Evolutionary conservation across 441 rosid genomes (phyloP).

Genomic region (Lepidium campestre): DNA sequence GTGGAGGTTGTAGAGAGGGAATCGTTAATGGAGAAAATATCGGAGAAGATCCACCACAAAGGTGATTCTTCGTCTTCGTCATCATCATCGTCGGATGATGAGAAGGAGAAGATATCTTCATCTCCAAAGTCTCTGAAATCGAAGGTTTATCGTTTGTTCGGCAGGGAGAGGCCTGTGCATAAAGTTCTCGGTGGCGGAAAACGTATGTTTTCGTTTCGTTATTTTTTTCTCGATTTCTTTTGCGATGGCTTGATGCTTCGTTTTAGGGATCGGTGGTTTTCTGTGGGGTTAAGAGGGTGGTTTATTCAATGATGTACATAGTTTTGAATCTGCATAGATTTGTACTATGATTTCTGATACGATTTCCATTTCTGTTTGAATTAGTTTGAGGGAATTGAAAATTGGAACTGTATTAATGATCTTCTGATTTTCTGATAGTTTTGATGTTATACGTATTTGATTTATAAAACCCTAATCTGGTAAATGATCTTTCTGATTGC

Average conservation of each 20-base stretch:
- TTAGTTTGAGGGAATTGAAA: neutral
- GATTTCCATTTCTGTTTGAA: too few relatives aligned
- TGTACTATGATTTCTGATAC: neutral
- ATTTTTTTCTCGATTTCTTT: neutral
- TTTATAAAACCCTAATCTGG: neutral
- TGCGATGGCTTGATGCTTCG: neutral
- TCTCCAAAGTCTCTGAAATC: constrained; percentile 41
- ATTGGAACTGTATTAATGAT: neutral
- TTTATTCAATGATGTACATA: neutral
- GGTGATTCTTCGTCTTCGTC: constrained; percentile 35
- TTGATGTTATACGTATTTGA: neutral
- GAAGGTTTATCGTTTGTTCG: constrained; percentile 55
- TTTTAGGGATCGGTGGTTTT: neutral
- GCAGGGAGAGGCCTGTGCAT: constrained; percentile 73
- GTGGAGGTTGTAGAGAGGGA: constrained; percentile 46
- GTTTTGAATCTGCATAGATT: neutral
- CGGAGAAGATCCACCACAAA: constrained; percentile 58
- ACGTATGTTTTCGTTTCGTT: constrained; percentile 12
- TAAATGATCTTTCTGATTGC: neutral
- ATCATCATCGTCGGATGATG: constrained; percentile 58
- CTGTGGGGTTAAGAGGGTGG: neutral
- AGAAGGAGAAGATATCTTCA: constrained; percentile 30
- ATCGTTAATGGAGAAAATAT: constrained; percentile 58
- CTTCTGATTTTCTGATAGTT: neutral
- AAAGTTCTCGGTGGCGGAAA: constrained; percentile 72